These are phyloP conservation scores for Dalbergia cultrata DNA, from an alignment of 306 rosid species.

Conservation along the genomic window DNA sequence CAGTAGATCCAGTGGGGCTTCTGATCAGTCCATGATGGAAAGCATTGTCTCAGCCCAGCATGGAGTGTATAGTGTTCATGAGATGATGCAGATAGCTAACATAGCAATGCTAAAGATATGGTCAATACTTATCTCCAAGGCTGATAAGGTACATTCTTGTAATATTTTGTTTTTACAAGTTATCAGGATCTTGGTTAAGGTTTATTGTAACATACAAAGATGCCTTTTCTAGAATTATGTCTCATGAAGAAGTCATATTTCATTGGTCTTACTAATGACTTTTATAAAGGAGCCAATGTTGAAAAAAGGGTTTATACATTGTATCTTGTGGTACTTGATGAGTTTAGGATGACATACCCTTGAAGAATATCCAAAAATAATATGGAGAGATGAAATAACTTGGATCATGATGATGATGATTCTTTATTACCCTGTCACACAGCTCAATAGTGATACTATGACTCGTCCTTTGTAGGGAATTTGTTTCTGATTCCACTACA, in stretches of 20 bases:
- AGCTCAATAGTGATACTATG: too few relatives aligned
- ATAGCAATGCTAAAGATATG: constrained; percentile 76
- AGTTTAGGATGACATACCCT: too few relatives aligned
- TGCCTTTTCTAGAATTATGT: background rate
- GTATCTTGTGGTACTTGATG: too few relatives aligned
- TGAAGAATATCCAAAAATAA: too few relatives aligned
- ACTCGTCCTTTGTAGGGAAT: background rate
- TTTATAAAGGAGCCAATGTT: background rate
- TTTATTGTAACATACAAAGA: background rate
- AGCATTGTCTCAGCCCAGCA: constrained; percentile 90
- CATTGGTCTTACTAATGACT: background rate
- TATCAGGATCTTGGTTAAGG: constrained; percentile 20
- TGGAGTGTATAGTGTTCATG: constrained; percentile 69
- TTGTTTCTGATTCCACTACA: background rate
- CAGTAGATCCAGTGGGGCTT: constrained; percentile 47
- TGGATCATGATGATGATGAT: too few relatives aligned
- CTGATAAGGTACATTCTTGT: constrained; percentile 73
- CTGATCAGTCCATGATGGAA: constrained; percentile 73
- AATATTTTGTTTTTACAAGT: background rate
- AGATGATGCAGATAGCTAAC: constrained; percentile 70
- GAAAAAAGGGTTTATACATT: too few relatives aligned
- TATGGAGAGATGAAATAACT: too few relatives aligned
- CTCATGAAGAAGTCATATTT: background rate
- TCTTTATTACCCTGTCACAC: background rate
- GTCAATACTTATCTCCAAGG: constrained; percentile 80